Percentiles rank a stretch among this genome's conserved stretches.
Evolutionary conservation across 148 eudicot genomes (phyloP).

Genomic region (Salicornia ramosissima): DNA sequence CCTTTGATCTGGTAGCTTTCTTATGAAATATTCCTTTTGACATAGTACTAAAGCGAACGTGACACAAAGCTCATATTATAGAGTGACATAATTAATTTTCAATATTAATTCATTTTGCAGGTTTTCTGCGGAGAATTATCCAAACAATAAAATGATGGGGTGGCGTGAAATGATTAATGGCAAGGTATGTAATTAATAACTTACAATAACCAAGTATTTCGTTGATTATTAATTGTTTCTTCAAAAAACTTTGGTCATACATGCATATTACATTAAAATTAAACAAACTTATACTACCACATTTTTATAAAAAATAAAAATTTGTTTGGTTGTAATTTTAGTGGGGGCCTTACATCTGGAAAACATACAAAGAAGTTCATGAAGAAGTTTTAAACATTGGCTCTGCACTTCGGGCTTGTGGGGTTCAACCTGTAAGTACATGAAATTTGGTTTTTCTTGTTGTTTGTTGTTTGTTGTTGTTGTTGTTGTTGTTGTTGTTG

Average conservation of each 20-base stretch:
- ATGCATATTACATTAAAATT: no score
- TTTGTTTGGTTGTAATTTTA: conserved; percentile 15
- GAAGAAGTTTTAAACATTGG: conserved; percentile 63
- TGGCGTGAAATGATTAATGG: conserved; percentile 66
- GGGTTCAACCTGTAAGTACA: conserved; percentile 76
- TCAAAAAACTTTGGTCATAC: no score
- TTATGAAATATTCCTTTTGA: no score
- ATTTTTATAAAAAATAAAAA: no score
- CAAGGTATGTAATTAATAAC: conserved; percentile 41
- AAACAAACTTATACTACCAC: no score
- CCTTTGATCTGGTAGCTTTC: no score
- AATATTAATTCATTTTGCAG: conserved; percentile 42
- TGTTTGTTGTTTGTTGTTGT: background rate
- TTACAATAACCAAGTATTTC: background rate
- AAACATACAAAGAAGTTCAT: conserved; percentile 76
- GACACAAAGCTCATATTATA: background rate
- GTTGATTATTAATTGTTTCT: background rate
- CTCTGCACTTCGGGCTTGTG: conserved; percentile 73
- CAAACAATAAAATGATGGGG: conserved; percentile 79
- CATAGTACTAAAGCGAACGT: no score
- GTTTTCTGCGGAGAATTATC: conserved; percentile 56
- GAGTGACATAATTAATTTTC: no score
- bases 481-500: background rate
- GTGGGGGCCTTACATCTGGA: conserved; percentile 91
- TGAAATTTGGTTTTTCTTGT: background rate